phyloP scores from a whole-genome alignment of 805 yeast species.

The Saturnispora kantuleensis region DNA sequence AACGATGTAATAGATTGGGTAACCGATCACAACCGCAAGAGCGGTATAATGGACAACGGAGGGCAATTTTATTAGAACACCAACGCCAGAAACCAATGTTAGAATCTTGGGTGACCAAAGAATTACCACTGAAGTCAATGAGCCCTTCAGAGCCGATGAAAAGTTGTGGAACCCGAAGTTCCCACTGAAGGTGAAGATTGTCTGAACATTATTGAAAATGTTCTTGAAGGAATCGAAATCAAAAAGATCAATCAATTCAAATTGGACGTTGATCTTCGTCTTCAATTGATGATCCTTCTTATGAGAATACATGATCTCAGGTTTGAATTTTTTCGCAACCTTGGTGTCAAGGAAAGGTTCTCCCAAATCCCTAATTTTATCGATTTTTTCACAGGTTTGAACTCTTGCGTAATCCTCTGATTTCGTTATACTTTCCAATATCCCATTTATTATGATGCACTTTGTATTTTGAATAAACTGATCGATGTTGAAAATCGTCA shows the following conservation, averaged over 20 bases:
- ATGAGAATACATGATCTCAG: constrained; percentile 76
- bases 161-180: constrained; percentile 1
- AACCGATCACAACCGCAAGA: constrained; percentile 26
- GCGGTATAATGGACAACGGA: constrained; percentile 26
- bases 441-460: constrained; percentile 50
- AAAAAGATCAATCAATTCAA: constrained; percentile 60
- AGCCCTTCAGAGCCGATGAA: too few species aligned
- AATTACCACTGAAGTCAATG: constrained; percentile 16
- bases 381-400: constrained; percentile 51
- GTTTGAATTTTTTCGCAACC: constrained; percentile 52
- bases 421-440: constrained; percentile 50
- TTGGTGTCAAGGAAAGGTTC: constrained; percentile 42
- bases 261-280: constrained; percentile 47
- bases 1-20: constrained; percentile 41
- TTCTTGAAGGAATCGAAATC: constrained; percentile 62
- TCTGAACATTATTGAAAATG: constrained; percentile 5
- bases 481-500: constrained; percentile 32
- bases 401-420: constrained; percentile 65
- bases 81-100: constrained; percentile 23
- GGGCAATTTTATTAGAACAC: constrained; percentile 23
- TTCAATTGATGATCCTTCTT: constrained; percentile 56
- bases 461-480: constrained; percentile 67
- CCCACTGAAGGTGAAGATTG: constrained; percentile 33
- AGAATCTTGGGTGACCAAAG: constrained; percentile 23
- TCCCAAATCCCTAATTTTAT: constrained; percentile 54